Evolutionary conservation across 257 asterid genomes (phyloP).

Genomic region (Leonotis leonurus): DNA sequence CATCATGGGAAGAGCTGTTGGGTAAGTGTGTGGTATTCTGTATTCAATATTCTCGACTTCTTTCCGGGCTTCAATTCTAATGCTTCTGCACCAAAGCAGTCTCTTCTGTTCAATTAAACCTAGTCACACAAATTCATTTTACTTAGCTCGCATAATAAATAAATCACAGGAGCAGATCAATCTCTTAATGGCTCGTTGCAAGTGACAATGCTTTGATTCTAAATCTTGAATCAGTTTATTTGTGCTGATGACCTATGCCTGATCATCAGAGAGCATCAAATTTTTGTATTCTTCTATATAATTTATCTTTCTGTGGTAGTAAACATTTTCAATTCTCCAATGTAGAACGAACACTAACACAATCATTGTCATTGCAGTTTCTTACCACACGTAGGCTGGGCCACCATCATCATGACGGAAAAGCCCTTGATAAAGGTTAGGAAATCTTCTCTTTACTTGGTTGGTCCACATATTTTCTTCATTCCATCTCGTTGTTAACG

Average conservation of each 20-base stretch:
- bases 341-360: not conserved
- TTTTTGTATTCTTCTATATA: not conserved
- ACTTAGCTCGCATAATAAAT: too few species aligned
- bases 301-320: not conserved
- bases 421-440: conserved; percentile 60
- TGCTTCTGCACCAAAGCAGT: not conserved
- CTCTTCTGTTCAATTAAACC: not conserved
- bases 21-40: conserved; percentile 39
- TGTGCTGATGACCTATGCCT: not conserved
- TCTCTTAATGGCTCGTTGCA: not conserved
- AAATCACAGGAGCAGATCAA: too few species aligned
- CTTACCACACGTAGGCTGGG: conserved; percentile 66
- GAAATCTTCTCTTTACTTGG: not conserved
- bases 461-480: not conserved
- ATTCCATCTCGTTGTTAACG: not conserved
- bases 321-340: not conserved
- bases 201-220: not conserved
- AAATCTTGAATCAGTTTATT: not conserved
- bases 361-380: conserved; percentile 33
- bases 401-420: conserved; percentile 67
- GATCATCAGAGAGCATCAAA: not conserved
- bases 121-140: too few species aligned
- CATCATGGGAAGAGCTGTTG: conserved; percentile 68
- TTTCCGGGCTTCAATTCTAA: not conserved
- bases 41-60: not conserved